Evolutionary conservation across 306 rosid genomes (phyloP).

Genomic region (Clitoria ternatea): DNA sequence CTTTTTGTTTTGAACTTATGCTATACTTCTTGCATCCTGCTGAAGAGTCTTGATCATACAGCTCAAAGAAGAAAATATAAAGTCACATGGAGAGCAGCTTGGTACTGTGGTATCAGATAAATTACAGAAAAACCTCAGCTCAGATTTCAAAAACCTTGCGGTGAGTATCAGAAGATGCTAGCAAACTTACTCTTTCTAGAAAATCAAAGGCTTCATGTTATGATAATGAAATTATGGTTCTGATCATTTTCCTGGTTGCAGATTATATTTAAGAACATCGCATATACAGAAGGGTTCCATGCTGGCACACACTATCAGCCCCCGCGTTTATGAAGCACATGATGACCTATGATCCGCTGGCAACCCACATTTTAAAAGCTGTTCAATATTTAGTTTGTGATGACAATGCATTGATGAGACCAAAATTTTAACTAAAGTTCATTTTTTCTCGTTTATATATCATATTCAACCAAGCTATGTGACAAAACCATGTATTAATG

Average conservation of each 20-base stretch:
- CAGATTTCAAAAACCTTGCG: slow-evolving; percentile 70
- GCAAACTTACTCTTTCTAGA: neutral
- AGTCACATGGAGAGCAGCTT: slow-evolving; percentile 59
- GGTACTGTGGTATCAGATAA: slow-evolving; percentile 55
- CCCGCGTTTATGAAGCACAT: slow-evolving; percentile 29
- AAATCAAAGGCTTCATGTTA: neutral
- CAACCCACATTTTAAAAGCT: neutral
- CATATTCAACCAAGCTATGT: too few species aligned
- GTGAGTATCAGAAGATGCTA: slow-evolving; percentile 51
- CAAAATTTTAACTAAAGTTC: too few species aligned
- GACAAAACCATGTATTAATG: too few species aligned
- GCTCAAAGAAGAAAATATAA: slow-evolving; percentile 59
- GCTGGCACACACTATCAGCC: slow-evolving; percentile 56
- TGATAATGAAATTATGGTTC: neutral
- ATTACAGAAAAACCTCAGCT: slow-evolving; percentile 48
- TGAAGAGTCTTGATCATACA: slow-evolving; percentile 35
- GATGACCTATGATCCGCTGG: neutral
- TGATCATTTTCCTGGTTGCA: slow-evolving; percentile 29
- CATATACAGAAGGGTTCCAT: slow-evolving; percentile 91
- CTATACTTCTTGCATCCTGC: neutral
- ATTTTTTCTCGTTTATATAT: too few species aligned
- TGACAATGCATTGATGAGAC: neutral
- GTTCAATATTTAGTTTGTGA: slow-evolving; percentile 6
- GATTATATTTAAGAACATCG: slow-evolving; percentile 72
- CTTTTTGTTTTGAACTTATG: neutral